Evolutionary conservation across 2,329 filamentous ascomycete genomes (phyloP), one percentile per base, ranked within the genome.

Genomic region (Monosporascus sp.): DNA sequence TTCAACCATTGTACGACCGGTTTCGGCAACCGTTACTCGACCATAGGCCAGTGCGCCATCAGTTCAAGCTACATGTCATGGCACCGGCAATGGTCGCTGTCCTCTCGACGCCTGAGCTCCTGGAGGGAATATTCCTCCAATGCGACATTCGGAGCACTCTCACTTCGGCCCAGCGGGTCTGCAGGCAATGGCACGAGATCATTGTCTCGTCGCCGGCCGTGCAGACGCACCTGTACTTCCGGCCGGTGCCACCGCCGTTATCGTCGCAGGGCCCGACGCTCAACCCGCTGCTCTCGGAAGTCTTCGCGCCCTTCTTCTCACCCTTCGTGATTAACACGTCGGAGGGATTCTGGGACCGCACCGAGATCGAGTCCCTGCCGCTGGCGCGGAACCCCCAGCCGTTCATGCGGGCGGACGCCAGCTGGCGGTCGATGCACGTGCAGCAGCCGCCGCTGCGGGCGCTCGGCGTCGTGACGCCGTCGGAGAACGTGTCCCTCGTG

Each of bases 391-490:
- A 51, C 24, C 48, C 40, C 4, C 48, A 35, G 6, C 26, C 48
- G 20, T 41, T 51, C 35, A 41, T 54, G 44, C 49, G 49, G 24
- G 9, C 11, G 31, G 49, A 43, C 18, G 52, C 52, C 14, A 54
- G 24, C 44, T 54, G 52, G 52, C n/a, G 52, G 20, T 17, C n/a
- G 2, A 54, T 54, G 52, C 43, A 51, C 18, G 52, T 54, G 20
- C 52, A 51, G 20, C 52, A 54, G 49, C 52, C 52, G 18, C 41
- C 49, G 14, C 38, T 51, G 18, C 26, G 18, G 31, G 26, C 18
- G 35, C 37, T 54, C 31, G 52, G 52, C 18, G 52, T 54, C 28
- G 37, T 49, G 20, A 28, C 22, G 37, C 52, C 52, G 28, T 44
- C 44, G 28, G 37, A 24, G 15, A 31, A 45, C 8, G 50, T 35